phyloP scores from a whole-genome alignment of 2,329 filamentous ascomycete species.

The Keithomyces neogunnii region DNA sequence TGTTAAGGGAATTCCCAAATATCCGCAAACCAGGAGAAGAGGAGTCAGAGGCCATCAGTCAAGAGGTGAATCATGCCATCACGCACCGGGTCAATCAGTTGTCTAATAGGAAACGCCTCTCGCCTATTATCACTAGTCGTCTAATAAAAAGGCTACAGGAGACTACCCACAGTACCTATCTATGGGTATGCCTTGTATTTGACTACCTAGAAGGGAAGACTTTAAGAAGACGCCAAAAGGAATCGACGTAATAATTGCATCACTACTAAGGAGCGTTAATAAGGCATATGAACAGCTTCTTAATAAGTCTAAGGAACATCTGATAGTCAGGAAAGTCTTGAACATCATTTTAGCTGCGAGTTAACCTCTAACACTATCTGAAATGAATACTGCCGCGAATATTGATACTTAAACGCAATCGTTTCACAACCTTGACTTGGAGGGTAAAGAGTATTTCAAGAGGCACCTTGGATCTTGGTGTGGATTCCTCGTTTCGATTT shows the following conservation, averaged over 20 bases:
- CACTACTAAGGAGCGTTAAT: not conserved
- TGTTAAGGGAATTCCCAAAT: not conserved
- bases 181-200: slow-evolving; percentile 28
- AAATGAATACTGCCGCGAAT: not conserved
- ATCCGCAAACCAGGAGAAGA: not conserved
- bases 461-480: slow-evolving; percentile 14
- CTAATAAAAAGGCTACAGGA: slow-evolving; percentile 12
- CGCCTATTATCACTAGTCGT: slow-evolving; percentile 7
- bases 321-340: not conserved
- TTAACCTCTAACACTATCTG: not conserved
- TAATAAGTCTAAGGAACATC: not conserved
- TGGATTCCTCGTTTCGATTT: slow-evolving; percentile 20
- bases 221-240: slow-evolving; percentile 15
- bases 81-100: slow-evolving; percentile 15
- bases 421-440: not conserved
- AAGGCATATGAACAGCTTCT: not conserved
- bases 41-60: slow-evolving; percentile 15
- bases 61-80: slow-evolving; percentile 28
- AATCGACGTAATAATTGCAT: slow-evolving; percentile 11
- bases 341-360: not conserved
- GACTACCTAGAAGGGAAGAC: slow-evolving; percentile 16
- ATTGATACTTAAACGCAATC: not conserved
- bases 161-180: slow-evolving; percentile 23
- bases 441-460: slow-evolving; percentile 10
- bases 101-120: slow-evolving; percentile 10